Percentiles rank a stretch among this genome's conserved stretches.
Evolutionary conservation across 192 early-diverging fungal species (phyloP).

Genomic region (Coemansia sp.): DNA sequence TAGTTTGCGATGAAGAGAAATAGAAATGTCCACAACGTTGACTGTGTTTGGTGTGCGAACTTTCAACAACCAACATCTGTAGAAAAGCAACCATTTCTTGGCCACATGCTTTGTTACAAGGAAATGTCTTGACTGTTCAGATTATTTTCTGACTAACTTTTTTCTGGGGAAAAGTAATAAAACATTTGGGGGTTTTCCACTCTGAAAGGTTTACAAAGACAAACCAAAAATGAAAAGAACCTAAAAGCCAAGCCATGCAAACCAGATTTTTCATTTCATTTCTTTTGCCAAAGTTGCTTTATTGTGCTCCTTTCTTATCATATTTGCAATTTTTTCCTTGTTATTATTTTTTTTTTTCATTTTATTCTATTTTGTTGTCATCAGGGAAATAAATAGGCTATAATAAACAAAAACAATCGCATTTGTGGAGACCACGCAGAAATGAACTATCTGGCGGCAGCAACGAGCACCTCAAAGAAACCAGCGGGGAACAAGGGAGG

Average conservation of each 20-base stretch:
- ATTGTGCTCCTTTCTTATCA: too few species aligned
- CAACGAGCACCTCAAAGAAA: constrained; percentile 46
- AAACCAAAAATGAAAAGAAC: too few species aligned
- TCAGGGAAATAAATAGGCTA: neutral
- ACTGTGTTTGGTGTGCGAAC: too few species aligned
- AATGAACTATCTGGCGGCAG: constrained; percentile 55
- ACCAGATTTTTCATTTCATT: too few species aligned
- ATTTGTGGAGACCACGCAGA: neutral
- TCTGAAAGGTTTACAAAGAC: too few species aligned
- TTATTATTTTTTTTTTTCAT: neutral
- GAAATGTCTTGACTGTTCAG: neutral
- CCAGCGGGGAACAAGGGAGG: constrained; percentile 11
- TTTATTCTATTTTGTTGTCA: neutral
- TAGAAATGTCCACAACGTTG: too few species aligned
- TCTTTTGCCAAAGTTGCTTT: too few species aligned
- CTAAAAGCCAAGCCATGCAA: too few species aligned
- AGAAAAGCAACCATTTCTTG: too few species aligned
- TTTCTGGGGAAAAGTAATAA: neutral
- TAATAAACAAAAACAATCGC: neutral
- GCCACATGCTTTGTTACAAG: neutral
- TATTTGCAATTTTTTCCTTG: neutral
- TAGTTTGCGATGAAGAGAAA: too few species aligned
- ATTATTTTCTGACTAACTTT: neutral
- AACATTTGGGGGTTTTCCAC: neutral
- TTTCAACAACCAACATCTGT: too few species aligned